Evolutionary conservation across 495 filamentous ascomycete genomes (phyloP).

Genomic region (Platismatia glauca): DNA sequence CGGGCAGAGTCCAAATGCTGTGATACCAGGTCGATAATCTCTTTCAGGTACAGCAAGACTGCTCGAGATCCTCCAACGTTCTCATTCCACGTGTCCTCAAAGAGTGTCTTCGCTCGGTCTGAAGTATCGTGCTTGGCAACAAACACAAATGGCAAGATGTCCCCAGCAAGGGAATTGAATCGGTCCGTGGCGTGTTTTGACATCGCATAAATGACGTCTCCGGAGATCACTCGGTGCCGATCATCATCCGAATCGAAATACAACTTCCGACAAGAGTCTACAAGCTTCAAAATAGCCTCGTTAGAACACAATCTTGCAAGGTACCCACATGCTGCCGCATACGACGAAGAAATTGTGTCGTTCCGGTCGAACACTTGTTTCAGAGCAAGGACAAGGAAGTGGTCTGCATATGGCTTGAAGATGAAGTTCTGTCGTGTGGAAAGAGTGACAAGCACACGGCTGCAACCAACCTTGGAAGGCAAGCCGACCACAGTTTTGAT

Average conservation of each 20-base stretch:
- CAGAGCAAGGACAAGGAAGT: slow-evolving; percentile 65
- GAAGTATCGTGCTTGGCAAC: slow-evolving; percentile 77
- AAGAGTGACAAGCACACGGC: slow-evolving; percentile 70
- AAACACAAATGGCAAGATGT: slow-evolving; percentile 78
- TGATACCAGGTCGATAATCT: slow-evolving; percentile 63
- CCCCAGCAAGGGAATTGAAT: slow-evolving; percentile 65
- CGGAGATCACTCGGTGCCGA: slow-evolving; percentile 59
- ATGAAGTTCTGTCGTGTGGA: slow-evolving; percentile 65
- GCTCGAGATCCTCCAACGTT: slow-evolving; percentile 78
- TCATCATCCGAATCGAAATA: slow-evolving; percentile 79
- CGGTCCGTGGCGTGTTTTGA: slow-evolving; percentile 84
- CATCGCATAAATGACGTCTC: slow-evolving; percentile 67
- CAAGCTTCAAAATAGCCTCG: slow-evolving; percentile 57
- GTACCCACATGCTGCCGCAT: slow-evolving; percentile 80
- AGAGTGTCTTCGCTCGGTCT: slow-evolving; percentile 63
- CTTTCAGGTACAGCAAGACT: slow-evolving; percentile 70
- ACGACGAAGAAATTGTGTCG: slow-evolving; percentile 77
- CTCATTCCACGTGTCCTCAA: slow-evolving; percentile 77
- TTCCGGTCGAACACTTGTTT: slow-evolving; percentile 82
- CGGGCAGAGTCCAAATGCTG: slow-evolving; percentile 63
- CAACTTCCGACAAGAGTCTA: slow-evolving; percentile 54
- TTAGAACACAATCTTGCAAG: slow-evolving; percentile 65
- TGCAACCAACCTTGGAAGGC: slow-evolving; percentile 85
- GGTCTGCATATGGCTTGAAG: slow-evolving; percentile 67
- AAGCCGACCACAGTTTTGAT: slow-evolving; percentile 82